phyloP scores from a whole-genome alignment of 2,329 filamentous ascomycete species.

The Aspergillus brasiliensis region DNA sequence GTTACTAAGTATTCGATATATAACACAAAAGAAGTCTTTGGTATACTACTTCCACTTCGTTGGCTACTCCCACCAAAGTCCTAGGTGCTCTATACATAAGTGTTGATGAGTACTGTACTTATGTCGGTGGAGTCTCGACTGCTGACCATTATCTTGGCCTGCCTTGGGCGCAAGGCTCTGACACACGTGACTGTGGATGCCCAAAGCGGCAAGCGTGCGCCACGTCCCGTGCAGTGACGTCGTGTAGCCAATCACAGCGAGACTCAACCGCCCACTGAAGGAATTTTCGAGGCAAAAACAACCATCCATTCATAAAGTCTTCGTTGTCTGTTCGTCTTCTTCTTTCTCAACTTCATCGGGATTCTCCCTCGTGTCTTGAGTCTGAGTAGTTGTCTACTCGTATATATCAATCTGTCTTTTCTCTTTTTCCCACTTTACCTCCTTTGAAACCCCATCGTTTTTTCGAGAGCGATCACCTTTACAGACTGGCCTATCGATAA shows the following conservation, averaged over 20 bases:
- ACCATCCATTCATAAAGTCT: conserved; percentile 15
- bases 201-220: conserved; percentile 26
- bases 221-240: conserved; percentile 32
- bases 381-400: not conserved
- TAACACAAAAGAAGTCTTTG: too few species aligned
- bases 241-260: conserved; percentile 24
- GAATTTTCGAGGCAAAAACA: conserved; percentile 25
- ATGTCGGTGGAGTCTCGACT: not conserved
- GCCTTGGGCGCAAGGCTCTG: conserved; percentile 15
- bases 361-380: not conserved
- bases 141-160: conserved; percentile 3
- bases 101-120: too few species aligned
- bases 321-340: conserved; percentile 1
- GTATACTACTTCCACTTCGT: not conserved
- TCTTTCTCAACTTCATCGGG: not conserved
- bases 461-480: too few species aligned
- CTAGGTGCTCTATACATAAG: too few species aligned
- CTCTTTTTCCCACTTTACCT: not conserved
- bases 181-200: conserved; percentile 23
- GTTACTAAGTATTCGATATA: not conserved
- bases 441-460: too few species aligned
- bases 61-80: not conserved
- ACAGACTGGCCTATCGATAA: conserved; percentile 43
- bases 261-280: conserved; percentile 25
- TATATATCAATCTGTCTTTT: not conserved